A percentile compares a stretch with the other conserved stretches of the same genome.
Evolutionary conservation across 2,329 filamentous ascomycete genomes (phyloP).

Genomic region (Verticillium dahliae): DNA sequence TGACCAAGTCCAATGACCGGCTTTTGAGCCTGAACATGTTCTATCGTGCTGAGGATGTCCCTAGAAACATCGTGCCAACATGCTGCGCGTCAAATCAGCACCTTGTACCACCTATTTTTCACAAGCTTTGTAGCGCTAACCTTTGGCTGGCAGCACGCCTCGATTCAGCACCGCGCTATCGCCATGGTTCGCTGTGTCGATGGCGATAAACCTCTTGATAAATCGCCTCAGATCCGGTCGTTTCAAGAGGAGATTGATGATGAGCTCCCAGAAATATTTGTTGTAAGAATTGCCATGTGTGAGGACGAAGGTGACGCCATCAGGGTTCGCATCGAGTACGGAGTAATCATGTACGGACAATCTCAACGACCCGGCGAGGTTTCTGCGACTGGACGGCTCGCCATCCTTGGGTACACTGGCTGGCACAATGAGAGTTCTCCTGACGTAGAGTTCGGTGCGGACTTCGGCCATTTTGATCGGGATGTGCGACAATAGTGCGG

Average conservation of each 20-base stretch:
- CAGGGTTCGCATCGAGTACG: background rate
- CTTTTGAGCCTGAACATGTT: background rate
- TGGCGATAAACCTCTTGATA: slow-evolving; percentile 3
- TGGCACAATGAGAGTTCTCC: background rate
- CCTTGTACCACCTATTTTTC: background rate
- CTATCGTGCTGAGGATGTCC: slow-evolving; percentile 3
- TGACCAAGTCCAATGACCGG: slow-evolving; percentile 6
- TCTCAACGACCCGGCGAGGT: background rate
- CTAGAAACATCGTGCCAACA: slow-evolving; percentile 6
- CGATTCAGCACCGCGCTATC: slow-evolving; percentile 4
- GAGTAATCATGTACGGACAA: slow-evolving; percentile 6
- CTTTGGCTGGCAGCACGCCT: background rate
- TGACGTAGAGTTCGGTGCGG: background rate
- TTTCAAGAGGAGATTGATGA: slow-evolving; percentile 1
- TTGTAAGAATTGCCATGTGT: slow-evolving; percentile 8
- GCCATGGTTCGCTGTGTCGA: slow-evolving; percentile 7
- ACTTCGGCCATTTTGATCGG: background rate
- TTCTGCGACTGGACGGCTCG: background rate
- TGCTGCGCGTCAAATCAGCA: background rate
- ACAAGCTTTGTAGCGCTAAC: background rate
- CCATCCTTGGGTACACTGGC: slow-evolving; percentile 1
- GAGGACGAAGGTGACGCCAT: slow-evolving; percentile 2
- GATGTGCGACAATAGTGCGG: too few species aligned
- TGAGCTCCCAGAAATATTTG: slow-evolving; percentile 4
- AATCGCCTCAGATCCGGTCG: background rate